phyloP scores from a whole-genome alignment of 2,329 filamentous ascomycete species.

The Pseudogymnoascus sp. region DNA sequence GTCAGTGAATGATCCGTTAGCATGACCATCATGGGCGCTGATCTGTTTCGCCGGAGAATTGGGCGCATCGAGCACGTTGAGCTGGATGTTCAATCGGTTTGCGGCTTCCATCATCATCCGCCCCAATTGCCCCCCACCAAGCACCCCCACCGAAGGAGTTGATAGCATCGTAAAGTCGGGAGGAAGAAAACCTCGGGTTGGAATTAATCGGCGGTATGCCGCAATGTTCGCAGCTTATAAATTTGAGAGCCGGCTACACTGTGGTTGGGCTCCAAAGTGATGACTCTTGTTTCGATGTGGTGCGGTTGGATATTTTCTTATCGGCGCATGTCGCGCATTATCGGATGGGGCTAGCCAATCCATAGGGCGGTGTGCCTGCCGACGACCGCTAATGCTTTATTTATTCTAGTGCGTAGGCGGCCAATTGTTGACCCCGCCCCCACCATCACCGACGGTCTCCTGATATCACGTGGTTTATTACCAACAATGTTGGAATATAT shows the following conservation, averaged over 20 bases:
- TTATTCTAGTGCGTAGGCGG: background rate
- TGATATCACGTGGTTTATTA: too few species aligned
- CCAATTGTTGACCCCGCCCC: too few species aligned
- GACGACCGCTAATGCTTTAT: background rate
- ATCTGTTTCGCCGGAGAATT: conserved; percentile 79
- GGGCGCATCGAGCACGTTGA: conserved; percentile 71
- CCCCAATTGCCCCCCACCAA: conserved; percentile 68
- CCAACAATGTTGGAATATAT: too few species aligned
- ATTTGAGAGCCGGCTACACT: background rate
- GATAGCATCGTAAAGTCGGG: conserved; percentile 3
- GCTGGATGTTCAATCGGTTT: conserved; percentile 62
- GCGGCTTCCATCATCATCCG: conserved; percentile 93
- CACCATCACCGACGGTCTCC: too few species aligned
- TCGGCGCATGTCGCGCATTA: background rate
- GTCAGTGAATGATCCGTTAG: conserved; percentile 84
- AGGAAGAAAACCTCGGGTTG: background rate
- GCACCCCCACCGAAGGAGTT: conserved; percentile 33
- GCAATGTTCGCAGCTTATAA: background rate
- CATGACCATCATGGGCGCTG: conserved; percentile 64
- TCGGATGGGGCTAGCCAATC: conserved; percentile 2
- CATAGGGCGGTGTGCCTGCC: background rate
- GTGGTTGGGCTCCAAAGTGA: background rate
- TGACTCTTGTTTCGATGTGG: background rate
- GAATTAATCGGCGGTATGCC: background rate
- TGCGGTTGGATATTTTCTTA: conserved; percentile 1